These are phyloP conservation scores for Naematelia aurantialba DNA, from an alignment of 768 basidiomycete species.

Conservation along the genomic window DNA sequence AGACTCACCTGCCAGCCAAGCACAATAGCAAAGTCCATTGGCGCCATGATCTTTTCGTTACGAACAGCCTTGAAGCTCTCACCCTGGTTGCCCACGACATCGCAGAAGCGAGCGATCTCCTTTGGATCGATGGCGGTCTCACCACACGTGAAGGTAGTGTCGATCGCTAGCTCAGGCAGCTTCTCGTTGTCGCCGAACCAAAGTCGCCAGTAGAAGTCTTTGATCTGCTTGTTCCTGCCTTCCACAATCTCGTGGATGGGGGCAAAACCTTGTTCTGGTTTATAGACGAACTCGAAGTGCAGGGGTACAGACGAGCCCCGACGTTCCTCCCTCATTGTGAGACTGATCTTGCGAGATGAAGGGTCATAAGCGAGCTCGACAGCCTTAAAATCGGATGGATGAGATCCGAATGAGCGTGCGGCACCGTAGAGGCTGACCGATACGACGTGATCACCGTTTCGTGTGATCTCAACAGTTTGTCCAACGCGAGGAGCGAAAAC, in stretches of 20 bases:
- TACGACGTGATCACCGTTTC: slow-evolving; percentile 54
- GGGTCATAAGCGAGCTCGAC: slow-evolving; percentile 65
- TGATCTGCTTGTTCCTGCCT: slow-evolving; percentile 83
- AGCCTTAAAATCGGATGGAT: slow-evolving; percentile 74
- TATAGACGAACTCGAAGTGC: slow-evolving; percentile 74
- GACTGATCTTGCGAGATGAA: slow-evolving; percentile 59
- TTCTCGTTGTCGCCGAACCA: slow-evolving; percentile 88
- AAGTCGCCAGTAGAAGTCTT: slow-evolving; percentile 95
- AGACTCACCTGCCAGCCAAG: slow-evolving; percentile 89
- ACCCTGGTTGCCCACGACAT: slow-evolving; percentile 86
- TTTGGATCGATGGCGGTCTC: slow-evolving; percentile 73
- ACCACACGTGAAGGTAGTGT: slow-evolving; percentile 78
- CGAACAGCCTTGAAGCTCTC: slow-evolving; percentile 81
- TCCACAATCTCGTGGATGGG: slow-evolving; percentile 87
- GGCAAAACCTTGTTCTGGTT: slow-evolving; percentile 79
- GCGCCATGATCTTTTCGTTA: slow-evolving; percentile 68
- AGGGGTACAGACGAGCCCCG: slow-evolving; percentile 72
- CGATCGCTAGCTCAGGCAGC: slow-evolving; percentile 73
- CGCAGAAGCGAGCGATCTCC: slow-evolving; percentile 75
- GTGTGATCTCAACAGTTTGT: slow-evolving; percentile 70
- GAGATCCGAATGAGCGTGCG: slow-evolving; percentile 72
- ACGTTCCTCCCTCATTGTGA: slow-evolving; percentile 81
- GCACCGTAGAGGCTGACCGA: slow-evolving; percentile 70
- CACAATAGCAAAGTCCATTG: slow-evolving; percentile 99
- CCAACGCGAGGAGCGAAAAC: slow-evolving; percentile 74